Percentiles rank a stretch among this genome's conserved stretches.
Conservation (phyloP, 1,284 basidiomycete genomes). For the Meripilus lineatus region DNA sequence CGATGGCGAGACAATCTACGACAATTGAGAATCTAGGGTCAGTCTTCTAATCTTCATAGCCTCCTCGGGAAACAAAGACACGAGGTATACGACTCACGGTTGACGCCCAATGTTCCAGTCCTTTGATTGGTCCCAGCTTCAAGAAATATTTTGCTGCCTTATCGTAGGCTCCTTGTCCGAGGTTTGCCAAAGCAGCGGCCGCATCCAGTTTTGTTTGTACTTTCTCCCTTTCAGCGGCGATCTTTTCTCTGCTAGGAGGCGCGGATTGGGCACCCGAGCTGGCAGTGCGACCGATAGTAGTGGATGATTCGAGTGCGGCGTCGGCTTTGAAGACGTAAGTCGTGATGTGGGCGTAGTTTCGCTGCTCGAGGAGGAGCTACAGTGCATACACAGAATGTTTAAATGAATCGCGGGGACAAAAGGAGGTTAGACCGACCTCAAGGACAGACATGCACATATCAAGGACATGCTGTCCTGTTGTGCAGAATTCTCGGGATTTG, state of each 20-base stretch:
- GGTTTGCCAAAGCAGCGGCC: slow-evolving; percentile 66
- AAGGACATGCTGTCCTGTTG: slow-evolving; percentile 78
- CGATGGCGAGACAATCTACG: slow-evolving; percentile 64
- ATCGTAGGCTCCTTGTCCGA: slow-evolving; percentile 70
- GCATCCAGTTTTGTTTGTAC: slow-evolving; percentile 77
- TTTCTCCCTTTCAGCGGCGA: slow-evolving; percentile 51
- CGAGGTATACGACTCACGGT: slow-evolving; percentile 39
- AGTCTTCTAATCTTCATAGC: slow-evolving; percentile 1
- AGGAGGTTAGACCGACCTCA: slow-evolving; percentile 44
- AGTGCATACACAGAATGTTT: slow-evolving; percentile 4
- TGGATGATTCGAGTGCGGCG: slow-evolving; percentile 69
- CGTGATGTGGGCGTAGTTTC: slow-evolving; percentile 76
- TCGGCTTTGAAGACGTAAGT: slow-evolving; percentile 92
- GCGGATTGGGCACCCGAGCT: slow-evolving; percentile 17
- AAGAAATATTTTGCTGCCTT: slow-evolving; percentile 71
- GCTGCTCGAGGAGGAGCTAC: slow-evolving; percentile 79
- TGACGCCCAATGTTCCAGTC: slow-evolving; percentile 67
- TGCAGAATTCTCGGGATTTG: slow-evolving; percentile 84
- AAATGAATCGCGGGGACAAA: neutral
- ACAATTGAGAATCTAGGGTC: neutral
- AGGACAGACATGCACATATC: slow-evolving; percentile 82
- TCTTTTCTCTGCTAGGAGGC: slow-evolving; percentile 31
- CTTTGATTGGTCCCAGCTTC: slow-evolving; percentile 57
- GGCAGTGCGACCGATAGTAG: slow-evolving; percentile 14
- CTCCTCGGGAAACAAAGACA: neutral